Percentiles rank a stretch among this genome's conserved stretches.
Conservation (phyloP, 495 filamentous ascomycete species). For the Aspergillus leporis region DNA sequence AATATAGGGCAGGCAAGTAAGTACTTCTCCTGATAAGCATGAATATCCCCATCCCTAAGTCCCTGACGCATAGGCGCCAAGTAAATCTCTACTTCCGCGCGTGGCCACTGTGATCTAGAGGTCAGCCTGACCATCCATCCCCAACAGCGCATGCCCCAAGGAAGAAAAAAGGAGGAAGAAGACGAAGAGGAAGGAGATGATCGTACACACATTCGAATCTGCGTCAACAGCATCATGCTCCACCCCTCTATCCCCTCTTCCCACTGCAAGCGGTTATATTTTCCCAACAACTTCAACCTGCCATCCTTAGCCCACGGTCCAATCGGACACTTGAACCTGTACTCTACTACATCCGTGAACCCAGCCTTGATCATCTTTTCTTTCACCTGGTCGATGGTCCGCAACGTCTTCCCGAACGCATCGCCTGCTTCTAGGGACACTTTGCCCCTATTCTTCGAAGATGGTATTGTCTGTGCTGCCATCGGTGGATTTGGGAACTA, state of each 20-base stretch:
- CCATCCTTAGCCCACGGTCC: constrained; percentile 3
- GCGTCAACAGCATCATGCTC: not conserved
- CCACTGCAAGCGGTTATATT: not conserved
- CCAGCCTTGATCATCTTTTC: not conserved
- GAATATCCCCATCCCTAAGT: not conserved
- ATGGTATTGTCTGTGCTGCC: not conserved
- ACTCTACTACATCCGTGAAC: not conserved
- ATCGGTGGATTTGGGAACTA: constrained; percentile 3
- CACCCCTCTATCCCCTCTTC: constrained; percentile 5
- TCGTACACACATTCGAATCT: not conserved
- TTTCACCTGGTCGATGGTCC: not conserved
- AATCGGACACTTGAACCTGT: not conserved
- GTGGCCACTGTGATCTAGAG: not conserved
- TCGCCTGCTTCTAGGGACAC: not conserved
- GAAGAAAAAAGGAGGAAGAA: not conserved
- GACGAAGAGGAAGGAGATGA: not conserved
- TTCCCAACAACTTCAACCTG: not conserved
- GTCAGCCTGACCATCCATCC: too few relatives aligned
- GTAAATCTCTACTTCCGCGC: not conserved
- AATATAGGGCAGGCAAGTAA: not conserved
- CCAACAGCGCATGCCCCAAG: too few relatives aligned
- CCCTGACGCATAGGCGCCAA: not conserved
- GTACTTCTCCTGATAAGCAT: constrained; percentile 8
- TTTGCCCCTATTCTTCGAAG: constrained; percentile 5
- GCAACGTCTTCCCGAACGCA: constrained; percentile 4